A percentile compares a stretch with the other conserved stretches of the same genome.
Conservation (phyloP, 2,329 filamentous ascomycete genomes). For the Cladosporium phlei region DNA sequence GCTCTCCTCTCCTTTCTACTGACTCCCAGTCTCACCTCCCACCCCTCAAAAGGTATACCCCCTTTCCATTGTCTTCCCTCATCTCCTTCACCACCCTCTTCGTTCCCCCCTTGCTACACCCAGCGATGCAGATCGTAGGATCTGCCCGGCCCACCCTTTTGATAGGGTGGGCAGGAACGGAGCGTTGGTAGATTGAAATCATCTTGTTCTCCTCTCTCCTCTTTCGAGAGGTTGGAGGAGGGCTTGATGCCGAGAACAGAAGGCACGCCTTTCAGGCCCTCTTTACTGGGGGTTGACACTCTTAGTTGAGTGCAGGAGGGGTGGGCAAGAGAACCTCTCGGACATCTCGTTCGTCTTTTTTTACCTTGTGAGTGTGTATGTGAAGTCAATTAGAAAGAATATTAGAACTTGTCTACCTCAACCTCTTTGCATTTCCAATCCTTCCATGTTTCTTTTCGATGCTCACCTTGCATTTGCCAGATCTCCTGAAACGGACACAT, state of each 20-base stretch:
- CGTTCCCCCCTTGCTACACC: constrained; percentile 18
- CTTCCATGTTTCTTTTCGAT: too few relatives aligned
- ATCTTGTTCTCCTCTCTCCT: constrained; percentile 11
- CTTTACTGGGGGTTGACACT: constrained; percentile 15
- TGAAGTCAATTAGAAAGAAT: not conserved
- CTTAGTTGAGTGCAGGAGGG: constrained; percentile 27
- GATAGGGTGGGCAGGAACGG: constrained; percentile 41
- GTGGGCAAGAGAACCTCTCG: constrained; percentile 37
- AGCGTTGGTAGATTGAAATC: constrained; percentile 41
- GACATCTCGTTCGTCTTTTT: constrained; percentile 28
- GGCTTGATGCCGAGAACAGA: constrained; percentile 28
- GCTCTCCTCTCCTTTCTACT: not conserved
- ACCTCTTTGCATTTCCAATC: not conserved
- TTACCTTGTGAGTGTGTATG: not conserved
- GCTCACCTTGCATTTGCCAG: not conserved
- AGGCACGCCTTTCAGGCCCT: constrained; percentile 28
- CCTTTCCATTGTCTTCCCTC: not conserved
- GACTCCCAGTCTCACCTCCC: not conserved
- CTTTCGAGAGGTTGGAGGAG: not conserved
- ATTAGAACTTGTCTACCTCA: not conserved
- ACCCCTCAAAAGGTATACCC: not conserved
- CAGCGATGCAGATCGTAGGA: constrained; percentile 43
- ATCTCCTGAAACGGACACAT: constrained; percentile 15
- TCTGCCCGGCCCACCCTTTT: constrained; percentile 35
- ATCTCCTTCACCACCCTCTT: not conserved